Percentiles rank a stretch among this genome's conserved stretches.
Evolutionary conservation across 306 rosid genomes (phyloP).

Genomic region (Malus fusca): DNA sequence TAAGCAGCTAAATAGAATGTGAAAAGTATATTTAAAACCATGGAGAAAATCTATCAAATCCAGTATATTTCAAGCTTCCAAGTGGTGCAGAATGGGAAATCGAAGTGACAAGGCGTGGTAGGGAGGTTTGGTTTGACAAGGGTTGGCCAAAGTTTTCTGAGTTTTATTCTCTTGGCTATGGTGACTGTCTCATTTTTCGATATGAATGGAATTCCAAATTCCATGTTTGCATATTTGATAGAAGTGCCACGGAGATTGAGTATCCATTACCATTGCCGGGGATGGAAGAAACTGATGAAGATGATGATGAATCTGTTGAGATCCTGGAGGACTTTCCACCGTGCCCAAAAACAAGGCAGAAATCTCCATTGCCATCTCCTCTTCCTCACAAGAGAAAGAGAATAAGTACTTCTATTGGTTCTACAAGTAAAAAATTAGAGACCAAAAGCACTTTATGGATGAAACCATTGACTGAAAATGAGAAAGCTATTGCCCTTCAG

Average conservation of each 20-base stretch:
- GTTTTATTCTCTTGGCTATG: background rate
- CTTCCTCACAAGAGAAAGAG: background rate
- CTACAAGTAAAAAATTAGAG: background rate
- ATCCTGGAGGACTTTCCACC: background rate
- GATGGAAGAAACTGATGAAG: background rate
- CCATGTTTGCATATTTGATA: background rate
- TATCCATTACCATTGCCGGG: background rate
- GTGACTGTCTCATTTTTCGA: background rate
- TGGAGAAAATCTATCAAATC: background rate
- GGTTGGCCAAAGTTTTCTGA: background rate
- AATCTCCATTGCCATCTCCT: background rate
- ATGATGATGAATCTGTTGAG: background rate
- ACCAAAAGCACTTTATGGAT: background rate
- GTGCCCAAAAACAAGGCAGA: background rate
- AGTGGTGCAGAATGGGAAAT: background rate
- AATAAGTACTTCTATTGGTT: background rate
- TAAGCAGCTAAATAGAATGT: no score
- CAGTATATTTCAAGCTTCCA: background rate
- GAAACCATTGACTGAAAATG: background rate
- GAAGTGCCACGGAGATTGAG: background rate
- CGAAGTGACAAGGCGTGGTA: background rate
- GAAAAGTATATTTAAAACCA: background rate
- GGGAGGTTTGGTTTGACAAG: background rate
- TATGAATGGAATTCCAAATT: background rate
- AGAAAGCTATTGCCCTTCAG: slow-evolving; percentile 1